Evolutionary conservation across 495 filamentous ascomycete species (phyloP).

Genomic region (Recurvomyces mirabilis): DNA sequence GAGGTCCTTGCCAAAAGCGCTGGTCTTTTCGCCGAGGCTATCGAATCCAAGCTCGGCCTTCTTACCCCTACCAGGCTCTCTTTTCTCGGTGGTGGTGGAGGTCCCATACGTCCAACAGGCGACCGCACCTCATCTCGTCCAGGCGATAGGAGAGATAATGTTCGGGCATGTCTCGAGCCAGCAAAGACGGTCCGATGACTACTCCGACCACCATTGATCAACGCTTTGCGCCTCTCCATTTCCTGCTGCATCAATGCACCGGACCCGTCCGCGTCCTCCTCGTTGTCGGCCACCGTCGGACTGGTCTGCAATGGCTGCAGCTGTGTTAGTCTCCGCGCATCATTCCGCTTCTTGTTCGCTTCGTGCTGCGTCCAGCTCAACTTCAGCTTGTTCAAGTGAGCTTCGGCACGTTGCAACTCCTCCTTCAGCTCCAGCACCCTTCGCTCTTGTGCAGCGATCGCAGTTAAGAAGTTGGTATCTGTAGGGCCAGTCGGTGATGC

Average conservation of each 20-base stretch:
- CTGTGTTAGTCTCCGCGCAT: conserved; percentile 46
- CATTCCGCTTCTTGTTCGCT: conserved; percentile 61
- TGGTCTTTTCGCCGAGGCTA: conserved; percentile 4
- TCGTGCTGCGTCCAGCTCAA: conserved; percentile 72
- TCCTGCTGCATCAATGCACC: conserved; percentile 37
- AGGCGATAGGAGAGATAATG: conserved; percentile 77
- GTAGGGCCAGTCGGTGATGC: conserved; percentile 43
- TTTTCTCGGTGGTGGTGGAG: background rate
- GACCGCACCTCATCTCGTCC: conserved; percentile 7
- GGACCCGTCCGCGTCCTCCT: conserved; percentile 30
- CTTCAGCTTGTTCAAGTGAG: conserved; percentile 64
- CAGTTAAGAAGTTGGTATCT: conserved; percentile 69
- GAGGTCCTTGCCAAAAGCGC: conserved; percentile 18
- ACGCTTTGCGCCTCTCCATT: conserved; percentile 49
- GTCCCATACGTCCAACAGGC: background rate
- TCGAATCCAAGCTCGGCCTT: conserved; percentile 3
- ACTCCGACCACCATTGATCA: conserved; percentile 34
- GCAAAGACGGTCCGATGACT: conserved; percentile 50
- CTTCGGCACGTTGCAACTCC: conserved; percentile 70
- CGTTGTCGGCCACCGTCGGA: conserved; percentile 4
- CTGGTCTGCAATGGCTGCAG: conserved; percentile 43
- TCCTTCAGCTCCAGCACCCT: conserved; percentile 83
- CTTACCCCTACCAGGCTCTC: conserved; percentile 3
- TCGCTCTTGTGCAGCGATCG: conserved; percentile 87
- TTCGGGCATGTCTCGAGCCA: conserved; percentile 63